A percentile compares a stretch with the other conserved stretches of the same genome.
phyloP scores from a whole-genome alignment of 2,329 filamentous ascomycete genomes.

The Verticillium nonalfalfae region DNA sequence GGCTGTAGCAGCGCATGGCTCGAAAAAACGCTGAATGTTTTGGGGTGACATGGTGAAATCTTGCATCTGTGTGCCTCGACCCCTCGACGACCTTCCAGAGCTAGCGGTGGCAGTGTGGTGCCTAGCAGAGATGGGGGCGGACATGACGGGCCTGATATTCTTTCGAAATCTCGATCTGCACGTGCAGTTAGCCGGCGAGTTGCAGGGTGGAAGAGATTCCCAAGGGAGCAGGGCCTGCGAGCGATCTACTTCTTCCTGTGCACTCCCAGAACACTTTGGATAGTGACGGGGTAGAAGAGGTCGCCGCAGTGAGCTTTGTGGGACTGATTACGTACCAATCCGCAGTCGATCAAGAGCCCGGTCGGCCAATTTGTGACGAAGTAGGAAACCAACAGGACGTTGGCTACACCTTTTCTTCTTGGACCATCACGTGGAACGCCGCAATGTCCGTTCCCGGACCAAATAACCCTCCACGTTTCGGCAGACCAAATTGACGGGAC shows the following conservation, averaged over 20 bases:
- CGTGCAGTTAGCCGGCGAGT: slow-evolving; percentile 18
- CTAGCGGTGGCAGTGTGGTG: slow-evolving; percentile 54
- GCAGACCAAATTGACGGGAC: slow-evolving; percentile 8
- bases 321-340: slow-evolving; percentile 33
- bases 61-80: slow-evolving; percentile 36
- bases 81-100: slow-evolving; percentile 48
- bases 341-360: slow-evolving; percentile 17
- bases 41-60: slow-evolving; percentile 48
- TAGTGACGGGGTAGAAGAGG: background rate
- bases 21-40: slow-evolving; percentile 55
- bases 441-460: slow-evolving; percentile 24
- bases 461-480: slow-evolving; percentile 13
- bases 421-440: slow-evolving; percentile 29
- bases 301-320: slow-evolving; percentile 18
- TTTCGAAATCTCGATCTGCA: slow-evolving; percentile 15
- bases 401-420: slow-evolving; percentile 22
- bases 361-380: slow-evolving; percentile 13
- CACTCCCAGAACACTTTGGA: slow-evolving; percentile 1
- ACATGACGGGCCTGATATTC: slow-evolving; percentile 46
- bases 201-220: slow-evolving; percentile 15
- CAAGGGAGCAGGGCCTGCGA: slow-evolving; percentile 6
- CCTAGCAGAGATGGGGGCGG: slow-evolving; percentile 47
- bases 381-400: slow-evolving; percentile 17
- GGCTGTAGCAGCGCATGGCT: slow-evolving; percentile 84
- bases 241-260: slow-evolving; percentile 9